phyloP scores from a whole-genome alignment of 768 basidiomycete species.

The Hericium alpestre region DNA sequence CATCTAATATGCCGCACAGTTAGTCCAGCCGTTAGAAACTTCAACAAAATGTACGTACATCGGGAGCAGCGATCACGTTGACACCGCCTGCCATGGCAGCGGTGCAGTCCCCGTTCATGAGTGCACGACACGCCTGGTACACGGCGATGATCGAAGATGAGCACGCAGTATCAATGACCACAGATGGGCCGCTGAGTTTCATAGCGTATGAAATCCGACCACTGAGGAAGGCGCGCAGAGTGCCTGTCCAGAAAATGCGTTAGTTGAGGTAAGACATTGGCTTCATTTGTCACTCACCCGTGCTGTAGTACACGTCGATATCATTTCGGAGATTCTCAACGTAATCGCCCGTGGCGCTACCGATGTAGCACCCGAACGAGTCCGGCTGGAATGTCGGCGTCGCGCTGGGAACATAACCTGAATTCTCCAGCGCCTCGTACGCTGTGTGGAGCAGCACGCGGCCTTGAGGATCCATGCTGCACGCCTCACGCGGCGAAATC shows the following conservation, averaged over 20 bases:
- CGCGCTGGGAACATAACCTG: slow-evolving; percentile 57
- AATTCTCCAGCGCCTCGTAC: slow-evolving; percentile 57
- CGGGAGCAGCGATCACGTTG: slow-evolving; percentile 59
- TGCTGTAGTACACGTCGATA: slow-evolving; percentile 62
- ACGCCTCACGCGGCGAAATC: slow-evolving; percentile 65
- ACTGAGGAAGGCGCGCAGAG: slow-evolving; percentile 53
- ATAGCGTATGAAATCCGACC: slow-evolving; percentile 65
- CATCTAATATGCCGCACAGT: slow-evolving; percentile 34
- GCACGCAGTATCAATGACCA: slow-evolving; percentile 67
- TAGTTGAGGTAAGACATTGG: background rate
- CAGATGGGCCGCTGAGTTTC: slow-evolving; percentile 57
- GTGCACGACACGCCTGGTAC: slow-evolving; percentile 57
- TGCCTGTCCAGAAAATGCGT: slow-evolving; percentile 35
- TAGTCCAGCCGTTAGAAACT: background rate
- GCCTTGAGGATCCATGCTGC: slow-evolving; percentile 70
- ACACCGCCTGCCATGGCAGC: slow-evolving; percentile 69
- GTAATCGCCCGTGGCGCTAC: slow-evolving; percentile 64
- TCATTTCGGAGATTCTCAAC: slow-evolving; percentile 49
- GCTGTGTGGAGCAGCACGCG: slow-evolving; percentile 56
- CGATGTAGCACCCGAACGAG: slow-evolving; percentile 55
- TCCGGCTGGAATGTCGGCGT: slow-evolving; percentile 41
- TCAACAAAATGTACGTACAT: slow-evolving; percentile 32
- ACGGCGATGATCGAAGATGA: slow-evolving; percentile 61
- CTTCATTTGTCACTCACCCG: slow-evolving; percentile 30
- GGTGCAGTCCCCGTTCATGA: slow-evolving; percentile 53